These are phyloP conservation scores for Clarireedia hainanense DNA, from an alignment of 2,329 filamentous ascomycete species.

Conservation along the genomic window DNA sequence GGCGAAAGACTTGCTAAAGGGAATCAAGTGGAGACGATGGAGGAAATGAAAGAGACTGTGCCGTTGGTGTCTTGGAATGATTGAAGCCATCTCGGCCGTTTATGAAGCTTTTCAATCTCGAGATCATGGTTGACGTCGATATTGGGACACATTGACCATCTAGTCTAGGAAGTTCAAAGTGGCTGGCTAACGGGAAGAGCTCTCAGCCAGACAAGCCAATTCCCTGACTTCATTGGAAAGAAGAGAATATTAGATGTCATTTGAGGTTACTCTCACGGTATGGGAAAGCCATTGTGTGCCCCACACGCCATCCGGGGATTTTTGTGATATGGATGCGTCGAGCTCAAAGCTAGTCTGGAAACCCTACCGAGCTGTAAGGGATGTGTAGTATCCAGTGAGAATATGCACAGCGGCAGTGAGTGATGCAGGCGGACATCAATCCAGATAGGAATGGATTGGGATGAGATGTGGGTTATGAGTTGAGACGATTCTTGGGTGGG, in stretches of 20 bases:
- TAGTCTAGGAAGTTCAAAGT: conserved; percentile 11
- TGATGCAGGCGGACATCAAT: too few species aligned
- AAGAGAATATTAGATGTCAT: conserved; percentile 3
- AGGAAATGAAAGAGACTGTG: conserved; percentile 5
- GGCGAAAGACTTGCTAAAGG: not conserved
- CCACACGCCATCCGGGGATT: conserved; percentile 13
- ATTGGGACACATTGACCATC: conserved; percentile 3
- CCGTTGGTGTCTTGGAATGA: conserved; percentile 14
- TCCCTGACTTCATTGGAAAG: conserved; percentile 7
- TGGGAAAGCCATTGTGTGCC: conserved; percentile 12
- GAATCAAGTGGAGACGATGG: not conserved
- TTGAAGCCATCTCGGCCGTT: conserved; percentile 16
- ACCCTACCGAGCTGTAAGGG: conserved; percentile 24
- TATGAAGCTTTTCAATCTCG: conserved; percentile 20
- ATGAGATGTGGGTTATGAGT: too few species aligned
- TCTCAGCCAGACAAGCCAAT: conserved; percentile 17
- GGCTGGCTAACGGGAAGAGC: conserved; percentile 22
- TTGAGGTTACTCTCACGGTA: conserved; percentile 7
- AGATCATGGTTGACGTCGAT: conserved; percentile 7
- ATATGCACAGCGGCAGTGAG: not conserved
- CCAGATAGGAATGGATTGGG: conserved; percentile 9
- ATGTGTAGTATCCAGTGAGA: not conserved
- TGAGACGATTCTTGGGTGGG: not conserved
- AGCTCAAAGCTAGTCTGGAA: conserved; percentile 22
- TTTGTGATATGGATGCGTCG: conserved; percentile 18